A percentile compares a stretch with the other conserved stretches of the same genome.
Conservation (phyloP, 768 basidiomycete genomes). For the Hygrophoropsis aurantiaca region DNA sequence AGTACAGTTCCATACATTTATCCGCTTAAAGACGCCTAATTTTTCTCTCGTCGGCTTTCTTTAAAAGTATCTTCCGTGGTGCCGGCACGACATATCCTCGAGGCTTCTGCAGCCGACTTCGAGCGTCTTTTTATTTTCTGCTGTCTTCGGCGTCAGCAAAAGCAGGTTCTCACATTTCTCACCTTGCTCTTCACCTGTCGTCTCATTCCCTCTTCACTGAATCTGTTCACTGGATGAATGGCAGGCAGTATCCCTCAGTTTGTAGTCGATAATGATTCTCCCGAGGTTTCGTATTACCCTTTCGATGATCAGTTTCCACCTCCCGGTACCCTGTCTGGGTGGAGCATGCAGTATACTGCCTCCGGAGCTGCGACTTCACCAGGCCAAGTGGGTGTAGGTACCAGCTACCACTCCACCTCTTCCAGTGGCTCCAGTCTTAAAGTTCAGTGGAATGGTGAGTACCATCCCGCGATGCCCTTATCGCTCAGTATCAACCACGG, state of each 20-base stretch:
- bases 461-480: background rate
- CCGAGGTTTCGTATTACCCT: constrained; percentile 59
- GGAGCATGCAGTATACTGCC: constrained; percentile 61
- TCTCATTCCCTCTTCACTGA: constrained; percentile 26
- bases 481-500: constrained; percentile 1
- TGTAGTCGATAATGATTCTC: constrained; percentile 66
- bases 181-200: constrained; percentile 3
- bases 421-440: constrained; percentile 54
- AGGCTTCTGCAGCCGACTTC: constrained; percentile 22
- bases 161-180: constrained; percentile 6
- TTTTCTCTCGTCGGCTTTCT: background rate
- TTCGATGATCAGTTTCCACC: constrained; percentile 53
- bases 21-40: constrained; percentile 6
- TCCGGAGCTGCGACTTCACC: constrained; percentile 46
- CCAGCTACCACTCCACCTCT: constrained; percentile 63
- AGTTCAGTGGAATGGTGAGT: constrained; percentile 64
- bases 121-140: constrained; percentile 17
- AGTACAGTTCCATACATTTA: background rate
- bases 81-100: constrained; percentile 27
- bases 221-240: constrained; percentile 29
- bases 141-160: constrained; percentile 4
- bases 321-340: constrained; percentile 53
- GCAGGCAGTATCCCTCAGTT: constrained; percentile 32
- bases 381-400: constrained; percentile 52
- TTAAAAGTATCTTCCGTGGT: constrained; percentile 2